A percentile compares a stretch with the other conserved stretches of the same genome.
Evolutionary conservation across 2,329 filamentous ascomycete species (phyloP).

Genomic region (Microsporum canis): DNA sequence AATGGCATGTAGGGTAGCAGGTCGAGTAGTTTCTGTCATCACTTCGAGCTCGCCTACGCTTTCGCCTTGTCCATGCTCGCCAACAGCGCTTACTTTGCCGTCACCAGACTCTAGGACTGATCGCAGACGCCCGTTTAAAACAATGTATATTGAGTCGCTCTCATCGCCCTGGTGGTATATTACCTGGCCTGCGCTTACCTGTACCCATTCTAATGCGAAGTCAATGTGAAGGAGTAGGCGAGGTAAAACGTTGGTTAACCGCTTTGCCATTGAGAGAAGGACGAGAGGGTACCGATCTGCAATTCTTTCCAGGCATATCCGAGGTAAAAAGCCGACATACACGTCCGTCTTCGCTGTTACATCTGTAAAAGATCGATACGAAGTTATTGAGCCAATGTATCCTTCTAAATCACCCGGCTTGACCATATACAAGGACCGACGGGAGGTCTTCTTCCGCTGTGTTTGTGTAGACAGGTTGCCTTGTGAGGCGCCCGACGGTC

Average conservation of each 20-base stretch:
- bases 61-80: conserved; percentile 92
- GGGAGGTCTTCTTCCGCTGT: conserved; percentile 33
- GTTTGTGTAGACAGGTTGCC: conserved; percentile 18
- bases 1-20: conserved; percentile 87
- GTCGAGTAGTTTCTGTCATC: conserved; percentile 82
- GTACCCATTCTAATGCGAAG: conserved; percentile 96
- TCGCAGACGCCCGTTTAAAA: conserved; percentile 82
- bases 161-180: conserved; percentile 90
- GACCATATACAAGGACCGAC: conserved; percentile 72
- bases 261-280: conserved; percentile 88
- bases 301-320: conserved; percentile 75
- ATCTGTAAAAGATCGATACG: conserved; percentile 90
- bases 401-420: conserved; percentile 91
- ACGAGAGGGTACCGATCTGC: conserved; percentile 89
- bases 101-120: conserved; percentile 71
- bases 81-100: conserved; percentile 72
- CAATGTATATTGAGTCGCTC: conserved; percentile 96
- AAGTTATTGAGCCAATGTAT: conserved; percentile 88
- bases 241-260: conserved; percentile 78
- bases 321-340: conserved; percentile 88
- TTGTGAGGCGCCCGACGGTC: conserved; percentile 24
- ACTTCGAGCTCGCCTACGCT: conserved; percentile 96
- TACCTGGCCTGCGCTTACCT: conserved; percentile 88
- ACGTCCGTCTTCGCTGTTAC: conserved; percentile 97
- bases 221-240: conserved; percentile 90